Conservation (phyloP, 148 eudicot genomes). For the Arctostaphylos glauca region DNA sequence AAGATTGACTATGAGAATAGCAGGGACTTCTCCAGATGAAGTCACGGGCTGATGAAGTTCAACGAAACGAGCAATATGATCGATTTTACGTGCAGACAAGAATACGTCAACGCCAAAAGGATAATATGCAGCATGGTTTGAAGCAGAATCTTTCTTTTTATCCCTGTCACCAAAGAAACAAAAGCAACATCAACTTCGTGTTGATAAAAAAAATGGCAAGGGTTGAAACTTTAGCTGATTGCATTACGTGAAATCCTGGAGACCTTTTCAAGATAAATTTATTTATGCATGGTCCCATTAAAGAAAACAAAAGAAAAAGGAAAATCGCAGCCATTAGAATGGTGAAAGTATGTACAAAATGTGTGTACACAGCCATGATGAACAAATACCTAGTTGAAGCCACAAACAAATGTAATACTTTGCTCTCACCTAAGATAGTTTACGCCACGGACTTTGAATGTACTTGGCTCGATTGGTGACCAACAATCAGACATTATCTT, state of each 20-base stretch:
- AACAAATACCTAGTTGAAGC: background rate
- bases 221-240: background rate
- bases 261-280: background rate
- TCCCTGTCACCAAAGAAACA: constrained; percentile 50
- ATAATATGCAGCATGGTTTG: constrained; percentile 70
- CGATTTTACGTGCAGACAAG: constrained; percentile 76
- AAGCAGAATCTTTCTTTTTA: constrained; percentile 84
- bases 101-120: constrained; percentile 93
- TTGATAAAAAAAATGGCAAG: background rate
- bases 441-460: constrained; percentile 73
- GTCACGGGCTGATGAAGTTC: constrained; percentile 52
- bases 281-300: background rate
- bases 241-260: background rate
- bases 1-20: constrained; percentile 90
- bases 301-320: background rate
- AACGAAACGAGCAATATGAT: constrained; percentile 88
- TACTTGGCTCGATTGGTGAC: constrained; percentile 70
- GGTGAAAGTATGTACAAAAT: background rate
- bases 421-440: constrained; percentile 69
- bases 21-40: constrained; percentile 64
- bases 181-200: constrained; percentile 2
- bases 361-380: background rate
- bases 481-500: constrained; percentile 79
- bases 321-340: background rate
- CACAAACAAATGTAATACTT: constrained; percentile 11